These are phyloP conservation scores for Drosera spatulata DNA, from an alignment of 179 eudicot species.

Conservation along the genomic window DNA sequence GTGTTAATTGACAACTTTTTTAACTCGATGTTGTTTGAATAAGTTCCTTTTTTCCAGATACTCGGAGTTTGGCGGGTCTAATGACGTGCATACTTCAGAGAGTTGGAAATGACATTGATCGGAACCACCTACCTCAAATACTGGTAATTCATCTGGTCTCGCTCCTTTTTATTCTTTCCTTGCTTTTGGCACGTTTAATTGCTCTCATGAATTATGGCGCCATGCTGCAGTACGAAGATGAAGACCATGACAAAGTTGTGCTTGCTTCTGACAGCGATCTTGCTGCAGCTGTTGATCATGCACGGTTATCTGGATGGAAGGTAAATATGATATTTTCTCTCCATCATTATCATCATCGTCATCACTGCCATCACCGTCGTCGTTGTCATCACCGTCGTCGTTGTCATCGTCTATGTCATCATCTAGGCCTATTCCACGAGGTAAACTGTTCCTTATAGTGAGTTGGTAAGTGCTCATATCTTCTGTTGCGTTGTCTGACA, in stretches of 20 bases:
- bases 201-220: background rate
- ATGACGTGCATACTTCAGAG: slow-evolving; percentile 90
- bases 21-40: too few species aligned
- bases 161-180: background rate
- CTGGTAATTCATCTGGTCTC: slow-evolving; percentile 32
- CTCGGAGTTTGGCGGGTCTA: slow-evolving; percentile 67
- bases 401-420: too few species aligned
- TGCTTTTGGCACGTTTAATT: slow-evolving; percentile 1
- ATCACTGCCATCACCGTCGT: too few species aligned
- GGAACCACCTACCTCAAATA: slow-evolving; percentile 68
- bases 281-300: slow-evolving; percentile 93
- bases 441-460: too few species aligned
- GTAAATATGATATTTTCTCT: slow-evolving; percentile 17
- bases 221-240: slow-evolving; percentile 82
- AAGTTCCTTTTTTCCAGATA: slow-evolving; percentile 32
- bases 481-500: slow-evolving; percentile 11
- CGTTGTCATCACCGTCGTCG: too few species aligned
- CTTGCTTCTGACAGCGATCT: slow-evolving; percentile 89
- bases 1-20: too few species aligned
- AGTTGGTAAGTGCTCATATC: too few species aligned
- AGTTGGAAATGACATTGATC: slow-evolving; percentile 86
- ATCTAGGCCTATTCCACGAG: too few species aligned
- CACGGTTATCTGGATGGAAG: slow-evolving; percentile 87
- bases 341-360: too few species aligned
- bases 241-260: slow-evolving; percentile 82